Evolutionary conservation across 176 grass and related monocot genomes (phyloP).

Genomic region (barley (Hordeum vulgare)): MorexV3_pseudomolecules_assembly NC_058519.1:641086297-641086796

Average conservation of each 20-base stretch:
- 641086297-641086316: conserved; percentile 23
- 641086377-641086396: conserved; percentile 40
- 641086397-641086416: conserved; percentile 35
- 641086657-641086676: conserved; percentile 28
- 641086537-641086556: conserved; percentile 36
- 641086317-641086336: neutral
- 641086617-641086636: neutral
- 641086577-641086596: conserved; percentile 32
- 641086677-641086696: conserved; percentile 23
- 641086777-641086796: conserved; percentile 53
- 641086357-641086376: conserved; percentile 14
- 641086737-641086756: conserved; percentile 51
- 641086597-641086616: conserved; percentile 21
- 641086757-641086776: conserved; percentile 34
- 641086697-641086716: conserved; percentile 33
- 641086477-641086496: conserved; percentile 36
- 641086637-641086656: conserved; percentile 21
- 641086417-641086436: conserved; percentile 32
- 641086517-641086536: neutral
- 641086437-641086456: conserved; percentile 19
- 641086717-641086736: conserved; percentile 41
- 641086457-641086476: conserved; percentile 25
- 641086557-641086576: conserved; percentile 29
- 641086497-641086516: conserved; percentile 19
- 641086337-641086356: conserved; percentile 23